phyloP scores from a whole-genome alignment of 2,329 filamentous ascomycete genomes.

The Alternaria infectoria region DNA sequence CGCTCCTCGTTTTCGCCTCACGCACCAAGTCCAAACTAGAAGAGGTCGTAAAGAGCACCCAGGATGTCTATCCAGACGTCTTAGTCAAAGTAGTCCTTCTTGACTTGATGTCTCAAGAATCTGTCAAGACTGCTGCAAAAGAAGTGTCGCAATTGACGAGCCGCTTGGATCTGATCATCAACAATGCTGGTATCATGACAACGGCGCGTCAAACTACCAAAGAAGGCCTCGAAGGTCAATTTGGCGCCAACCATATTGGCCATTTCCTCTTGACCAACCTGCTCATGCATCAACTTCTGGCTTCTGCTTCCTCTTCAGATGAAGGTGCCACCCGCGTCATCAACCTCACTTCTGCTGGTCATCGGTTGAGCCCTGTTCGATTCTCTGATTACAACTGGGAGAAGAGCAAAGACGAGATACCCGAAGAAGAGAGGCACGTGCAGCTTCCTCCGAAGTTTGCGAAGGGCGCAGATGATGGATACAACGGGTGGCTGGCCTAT shows the following conservation, averaged over 20 bases:
- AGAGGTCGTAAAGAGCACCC: constrained; percentile 47
- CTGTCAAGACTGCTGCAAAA: constrained; percentile 45
- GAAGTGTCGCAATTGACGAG: constrained; percentile 32
- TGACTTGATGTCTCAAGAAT: constrained; percentile 50
- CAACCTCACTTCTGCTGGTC: constrained; percentile 39
- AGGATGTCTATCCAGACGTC: constrained; percentile 34
- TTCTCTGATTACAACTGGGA: constrained; percentile 56
- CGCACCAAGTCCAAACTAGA: constrained; percentile 54
- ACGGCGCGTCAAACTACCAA: constrained; percentile 37
- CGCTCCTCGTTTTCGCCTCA: constrained; percentile 45
- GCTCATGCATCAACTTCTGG: constrained; percentile 49
- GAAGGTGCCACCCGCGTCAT: constrained; percentile 33
- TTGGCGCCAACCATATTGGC: constrained; percentile 57
- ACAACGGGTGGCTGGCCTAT: constrained; percentile 39
- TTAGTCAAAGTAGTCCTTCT: constrained; percentile 32
- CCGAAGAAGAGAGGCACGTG: constrained; percentile 30
- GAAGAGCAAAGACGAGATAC: constrained; percentile 26
- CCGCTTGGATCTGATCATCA: constrained; percentile 53
- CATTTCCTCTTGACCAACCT: constrained; percentile 56
- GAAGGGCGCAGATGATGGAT: constrained; percentile 20
- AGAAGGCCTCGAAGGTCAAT: constrained; percentile 57
- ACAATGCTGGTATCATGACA: constrained; percentile 53
- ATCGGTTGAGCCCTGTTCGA: constrained; percentile 37
- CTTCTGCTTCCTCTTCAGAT: constrained; percentile 40
- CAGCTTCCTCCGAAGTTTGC: constrained; percentile 27